Evolutionary conservation across 305 asterid species (phyloP).

Genomic region (Fraxinus greggii): DNA sequence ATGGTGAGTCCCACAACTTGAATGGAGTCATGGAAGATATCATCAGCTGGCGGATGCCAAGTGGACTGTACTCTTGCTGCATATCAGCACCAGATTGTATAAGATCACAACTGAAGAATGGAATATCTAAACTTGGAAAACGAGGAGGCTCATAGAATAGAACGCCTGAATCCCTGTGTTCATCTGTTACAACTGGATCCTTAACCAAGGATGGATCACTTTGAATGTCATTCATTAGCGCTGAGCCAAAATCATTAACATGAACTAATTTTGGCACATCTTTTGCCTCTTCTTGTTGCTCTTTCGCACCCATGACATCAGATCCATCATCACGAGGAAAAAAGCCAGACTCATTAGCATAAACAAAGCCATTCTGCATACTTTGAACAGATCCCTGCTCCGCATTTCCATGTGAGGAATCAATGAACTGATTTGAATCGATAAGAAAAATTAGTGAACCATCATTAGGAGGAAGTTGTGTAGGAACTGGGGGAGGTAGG

Average conservation of each 20-base stretch:
- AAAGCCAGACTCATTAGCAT: slow-evolving; percentile 39
- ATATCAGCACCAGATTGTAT: slow-evolving; percentile 67
- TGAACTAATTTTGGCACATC: slow-evolving; percentile 57
- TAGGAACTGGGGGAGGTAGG: slow-evolving; percentile 39
- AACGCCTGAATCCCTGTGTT: slow-evolving; percentile 58
- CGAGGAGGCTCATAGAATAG: slow-evolving; percentile 96
- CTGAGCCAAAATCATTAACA: slow-evolving; percentile 55
- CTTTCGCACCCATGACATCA: not conserved
- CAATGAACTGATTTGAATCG: slow-evolving; percentile 43
- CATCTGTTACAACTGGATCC: slow-evolving; percentile 31
- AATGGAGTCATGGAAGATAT: slow-evolving; percentile 80
- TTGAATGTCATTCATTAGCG: slow-evolving; percentile 35
- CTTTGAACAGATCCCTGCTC: slow-evolving; percentile 38
- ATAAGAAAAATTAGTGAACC: slow-evolving; percentile 36
- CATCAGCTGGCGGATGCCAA: slow-evolving; percentile 95
- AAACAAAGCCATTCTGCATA: slow-evolving; percentile 39
- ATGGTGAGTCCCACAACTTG: slow-evolving; percentile 94
- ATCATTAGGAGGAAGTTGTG: slow-evolving; percentile 41
- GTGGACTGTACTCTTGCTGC: slow-evolving; percentile 96
- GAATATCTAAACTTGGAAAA: slow-evolving; percentile 92
- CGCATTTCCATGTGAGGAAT: slow-evolving; percentile 37
- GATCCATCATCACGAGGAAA: slow-evolving; percentile 43
- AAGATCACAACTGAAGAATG: slow-evolving; percentile 91
- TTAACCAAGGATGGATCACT: slow-evolving; percentile 33
- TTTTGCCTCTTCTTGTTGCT: slow-evolving; percentile 26